Base-by-base conservation (phyloP, 2,329 filamentous ascomycete genomes). In the Xylaria hypoxylon region DNA sequence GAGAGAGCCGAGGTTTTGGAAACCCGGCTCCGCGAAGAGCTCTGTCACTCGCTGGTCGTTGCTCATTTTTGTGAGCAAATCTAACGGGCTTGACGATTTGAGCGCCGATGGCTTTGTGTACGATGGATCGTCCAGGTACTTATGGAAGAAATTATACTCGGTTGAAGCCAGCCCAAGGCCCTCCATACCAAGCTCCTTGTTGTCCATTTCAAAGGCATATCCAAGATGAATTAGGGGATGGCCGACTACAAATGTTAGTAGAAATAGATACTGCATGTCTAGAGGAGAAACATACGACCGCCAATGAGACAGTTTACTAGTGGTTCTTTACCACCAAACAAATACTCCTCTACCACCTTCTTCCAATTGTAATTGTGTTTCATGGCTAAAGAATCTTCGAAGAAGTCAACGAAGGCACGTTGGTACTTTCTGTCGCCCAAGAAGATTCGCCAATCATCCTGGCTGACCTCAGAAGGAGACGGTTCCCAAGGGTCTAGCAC, bases 141-240 rank as follows among this genome's bases (percentile, higher is more conserved):
- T 87, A 78, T 89, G 87, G 33, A 90, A 77, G 75, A 83, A 87
- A 76, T 86, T 81, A 78, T 90, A 87, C 72, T 87, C 82, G 1
- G 83, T 80, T 8, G 86, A 83, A 0, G 89, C 84, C 68, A 97
- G 83, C 0, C 88, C 89, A 0, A 99, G 85, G 0, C 94, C 92
- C 82, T 99, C 96, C 80, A 97, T 96, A 53, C 90, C 94, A 22
- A 98, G 78, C 70, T 96, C 95, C 65, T 90, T 91, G 72, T 87
- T 96, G 68, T 92, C 88, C 73, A 98, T 85, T 81, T 99, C 95
- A 76, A 91, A 95, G 10, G 94, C 96, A 77, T 97, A 97, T n/a
- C 89, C 94, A 2, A 99, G 85, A 75, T 98, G 96, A 65, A 98
- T 96, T n/a, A 98, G 83, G 1, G 95, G 92, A 74, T 97, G 93